These are phyloP conservation scores for Fraxinus sp. DNA, from an alignment of 305 asterid genomes.

Conservation along the genomic window DNA sequence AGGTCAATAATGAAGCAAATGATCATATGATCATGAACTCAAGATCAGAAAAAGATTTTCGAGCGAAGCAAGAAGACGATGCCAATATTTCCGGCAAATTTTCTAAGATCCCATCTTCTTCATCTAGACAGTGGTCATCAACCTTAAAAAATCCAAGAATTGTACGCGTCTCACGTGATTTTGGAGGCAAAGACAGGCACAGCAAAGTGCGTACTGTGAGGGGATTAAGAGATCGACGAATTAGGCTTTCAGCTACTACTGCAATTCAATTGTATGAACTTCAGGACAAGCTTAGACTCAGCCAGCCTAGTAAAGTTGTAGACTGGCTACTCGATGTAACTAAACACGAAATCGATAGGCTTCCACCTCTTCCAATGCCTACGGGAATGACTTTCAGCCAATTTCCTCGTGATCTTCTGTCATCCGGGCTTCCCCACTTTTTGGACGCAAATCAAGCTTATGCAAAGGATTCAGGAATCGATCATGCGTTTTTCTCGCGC, in stretches of 20 bases:
- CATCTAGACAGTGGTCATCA: constrained; percentile 63
- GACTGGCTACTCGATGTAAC: constrained; percentile 72
- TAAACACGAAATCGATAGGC: constrained; percentile 56
- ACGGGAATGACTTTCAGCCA: constrained; percentile 25
- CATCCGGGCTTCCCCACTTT: constrained; percentile 31
- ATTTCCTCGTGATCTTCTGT: constrained; percentile 18
- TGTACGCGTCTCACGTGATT: constrained; percentile 59
- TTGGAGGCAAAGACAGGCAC: constrained; percentile 81
- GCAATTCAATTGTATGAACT: constrained; percentile 75
- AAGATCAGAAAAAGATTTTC: constrained; percentile 30
- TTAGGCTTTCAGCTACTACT: constrained; percentile 68
- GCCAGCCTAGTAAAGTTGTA: constrained; percentile 77
- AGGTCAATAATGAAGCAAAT: constrained; percentile 31
- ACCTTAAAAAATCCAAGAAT: constrained; percentile 66
- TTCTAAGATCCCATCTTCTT: constrained; percentile 30
- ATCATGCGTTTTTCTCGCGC: background rate
- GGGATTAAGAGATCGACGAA: constrained; percentile 73
- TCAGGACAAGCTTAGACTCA: constrained; percentile 69
- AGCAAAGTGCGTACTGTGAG: constrained; percentile 75
- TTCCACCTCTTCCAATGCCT: constrained; percentile 69
- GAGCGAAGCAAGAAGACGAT: constrained; percentile 41
- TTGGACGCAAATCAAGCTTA: constrained; percentile 22
- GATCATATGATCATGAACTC: constrained; percentile 39
- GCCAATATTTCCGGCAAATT: constrained; percentile 12
- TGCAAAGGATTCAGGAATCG: constrained; percentile 20